phyloP scores from a whole-genome alignment of 2,329 filamentous ascomycete species.

The Colletotrichum sp. region DNA sequence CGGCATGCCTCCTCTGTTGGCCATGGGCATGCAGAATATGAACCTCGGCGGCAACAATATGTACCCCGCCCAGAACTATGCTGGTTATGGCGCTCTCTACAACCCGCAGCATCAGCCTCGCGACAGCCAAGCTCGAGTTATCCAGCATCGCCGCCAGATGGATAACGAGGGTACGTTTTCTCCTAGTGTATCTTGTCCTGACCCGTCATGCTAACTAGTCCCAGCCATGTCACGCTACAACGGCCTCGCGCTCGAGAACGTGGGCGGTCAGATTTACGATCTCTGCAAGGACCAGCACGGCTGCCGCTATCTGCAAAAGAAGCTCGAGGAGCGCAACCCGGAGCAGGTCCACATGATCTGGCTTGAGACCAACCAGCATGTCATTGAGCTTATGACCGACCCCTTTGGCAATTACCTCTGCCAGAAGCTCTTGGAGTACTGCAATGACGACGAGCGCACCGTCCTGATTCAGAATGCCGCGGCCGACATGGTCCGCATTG shows the following conservation, averaged over 20 bases:
- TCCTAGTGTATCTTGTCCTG: neutral
- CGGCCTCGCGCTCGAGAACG: conserved; percentile 81
- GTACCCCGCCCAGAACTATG: conserved; percentile 65
- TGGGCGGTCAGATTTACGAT: conserved; percentile 83
- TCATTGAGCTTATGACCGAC: conserved; percentile 98
- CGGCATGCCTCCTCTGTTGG: conserved; percentile 66
- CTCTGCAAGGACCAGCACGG: conserved; percentile 98
- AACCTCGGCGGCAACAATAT: conserved; percentile 48
- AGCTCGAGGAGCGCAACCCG: conserved; percentile 86
- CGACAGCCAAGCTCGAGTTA: conserved; percentile 78
- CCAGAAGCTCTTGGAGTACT: conserved; percentile 96
- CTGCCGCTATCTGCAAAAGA: conserved; percentile 95
- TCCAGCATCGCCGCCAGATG: conserved; percentile 76
- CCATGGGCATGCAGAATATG: conserved; percentile 73
- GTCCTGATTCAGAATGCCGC: conserved; percentile 90
- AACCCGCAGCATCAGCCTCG: conserved; percentile 61
- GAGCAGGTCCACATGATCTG: conserved; percentile 93
- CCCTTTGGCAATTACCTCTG: conserved; percentile 99
- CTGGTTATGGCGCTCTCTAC: conserved; percentile 59
- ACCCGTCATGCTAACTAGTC: conserved; percentile 30
- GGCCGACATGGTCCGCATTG: conserved; percentile 87
- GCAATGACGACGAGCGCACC: conserved; percentile 94
- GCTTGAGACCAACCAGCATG: conserved; percentile 89
- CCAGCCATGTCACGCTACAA: conserved; percentile 79
- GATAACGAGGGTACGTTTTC: conserved; percentile 69